A percentile compares a stretch with the other conserved stretches of the same genome.
Evolutionary conservation across 176 grass and related monocot genomes (phyloP).

Genomic region (Stipa capillata): DNA sequence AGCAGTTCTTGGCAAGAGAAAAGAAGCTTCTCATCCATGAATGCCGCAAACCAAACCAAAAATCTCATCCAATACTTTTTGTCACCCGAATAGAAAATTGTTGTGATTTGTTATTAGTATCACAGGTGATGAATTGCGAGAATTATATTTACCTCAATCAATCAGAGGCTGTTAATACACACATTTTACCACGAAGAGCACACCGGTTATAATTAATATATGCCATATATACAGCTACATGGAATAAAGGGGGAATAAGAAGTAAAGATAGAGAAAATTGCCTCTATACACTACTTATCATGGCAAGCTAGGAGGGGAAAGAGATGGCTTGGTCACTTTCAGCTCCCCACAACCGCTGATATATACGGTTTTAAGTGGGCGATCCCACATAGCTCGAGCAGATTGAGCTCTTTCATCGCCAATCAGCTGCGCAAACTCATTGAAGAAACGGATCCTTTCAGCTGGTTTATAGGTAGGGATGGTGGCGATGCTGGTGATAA

Average conservation of each 20-base stretch:
- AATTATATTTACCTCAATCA: background rate
- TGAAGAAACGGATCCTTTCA: conserved; percentile 81
- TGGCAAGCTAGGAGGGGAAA: conserved; percentile 78
- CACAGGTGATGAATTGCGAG: background rate
- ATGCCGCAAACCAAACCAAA: background rate
- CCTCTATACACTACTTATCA: conserved; percentile 15
- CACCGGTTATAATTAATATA: background rate
- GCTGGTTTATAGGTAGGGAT: conserved; percentile 84
- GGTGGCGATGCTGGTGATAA: conserved; percentile 62
- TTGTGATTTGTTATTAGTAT: background rate
- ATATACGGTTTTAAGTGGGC: conserved; percentile 79
- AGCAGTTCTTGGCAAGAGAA: background rate
- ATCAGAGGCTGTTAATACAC: background rate
- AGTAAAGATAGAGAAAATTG: conserved; percentile 3
- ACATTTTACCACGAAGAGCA: background rate
- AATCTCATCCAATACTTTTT: no score
- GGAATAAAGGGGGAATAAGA: no score
- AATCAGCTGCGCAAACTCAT: conserved; percentile 67
- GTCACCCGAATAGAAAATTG: background rate
- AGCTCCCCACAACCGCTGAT: conserved; percentile 89
- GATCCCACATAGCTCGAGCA: conserved; percentile 70
- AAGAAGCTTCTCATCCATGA: background rate
- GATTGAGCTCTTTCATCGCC: conserved; percentile 88
- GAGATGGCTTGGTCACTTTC: conserved; percentile 73
- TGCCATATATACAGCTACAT: background rate